Evolutionary conservation across 2,329 filamentous ascomycete genomes (phyloP), one percentile per base, ranked within the genome.

Genomic region (Venturia asperata): DNA sequence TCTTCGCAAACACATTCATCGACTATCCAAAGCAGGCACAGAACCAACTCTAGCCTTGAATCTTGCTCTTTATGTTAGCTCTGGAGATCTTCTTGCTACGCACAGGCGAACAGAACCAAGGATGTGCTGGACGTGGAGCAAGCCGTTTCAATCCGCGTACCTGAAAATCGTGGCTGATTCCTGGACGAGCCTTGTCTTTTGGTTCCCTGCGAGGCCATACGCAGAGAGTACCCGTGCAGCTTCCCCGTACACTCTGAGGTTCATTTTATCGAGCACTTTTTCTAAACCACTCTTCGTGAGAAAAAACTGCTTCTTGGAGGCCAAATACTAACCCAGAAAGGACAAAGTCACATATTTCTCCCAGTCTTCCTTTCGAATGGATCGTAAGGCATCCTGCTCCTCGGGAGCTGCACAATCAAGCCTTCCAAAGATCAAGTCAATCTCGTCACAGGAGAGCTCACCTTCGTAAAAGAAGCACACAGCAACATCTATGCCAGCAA

Each of bases 401-500:
- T 21, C 2, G 55, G 55, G 11, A 34, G 34, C 24, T 58, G 34
- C 34, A 58, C 52, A 15, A 17, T 27, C 4, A 58, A 58, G 24
- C 37, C 37, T 39, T 30, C 24, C 27, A n/a, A n/a, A 4, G n/a
- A 58, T 19, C 6, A 30, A 17, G 52, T 37, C 52, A 58, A 58
- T n/a, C 34, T 58, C 24, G 19, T 58, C 21, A 58, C 19, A 39
- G 27, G 56, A 61, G 10, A 21, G 4, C 21, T 61, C 39, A n/a
- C 17, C 2, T 5, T 10, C 15, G 39, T 21, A 21, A 39, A 39
- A 9, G 30, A 30, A 39, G 7, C 17, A 39, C 17, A 39, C 17
- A 42, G 56, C 34, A 61, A 61, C n/a, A 41, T 41, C 6, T 41
- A 61, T 30, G n/a, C 56, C 19, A 30, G 56, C 56, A 42, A 61